phyloP scores from a whole-genome alignment of 73 alveolate species.

The Paraurostyla sp. region DNA sequence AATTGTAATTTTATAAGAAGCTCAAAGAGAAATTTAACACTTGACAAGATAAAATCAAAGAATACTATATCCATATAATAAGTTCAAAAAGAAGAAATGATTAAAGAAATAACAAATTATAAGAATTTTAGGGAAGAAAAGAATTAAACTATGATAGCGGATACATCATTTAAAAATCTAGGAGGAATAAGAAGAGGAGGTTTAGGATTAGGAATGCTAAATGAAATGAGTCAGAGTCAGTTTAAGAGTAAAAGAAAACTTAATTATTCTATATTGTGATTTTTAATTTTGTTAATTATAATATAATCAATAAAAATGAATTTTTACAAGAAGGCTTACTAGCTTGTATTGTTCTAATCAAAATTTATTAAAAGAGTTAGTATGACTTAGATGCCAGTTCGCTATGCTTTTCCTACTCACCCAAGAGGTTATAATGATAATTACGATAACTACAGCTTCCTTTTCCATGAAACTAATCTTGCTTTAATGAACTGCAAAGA shows the following conservation, averaged over 20 bases:
- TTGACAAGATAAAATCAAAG: not conserved
- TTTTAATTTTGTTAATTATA: too few relatives aligned
- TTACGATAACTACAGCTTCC: constrained; percentile 5
- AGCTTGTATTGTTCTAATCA: not conserved
- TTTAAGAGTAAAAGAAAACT: too few relatives aligned
- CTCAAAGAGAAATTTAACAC: not conserved
- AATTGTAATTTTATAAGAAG: constrained; percentile 15
- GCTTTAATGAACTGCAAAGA: constrained; percentile 17
- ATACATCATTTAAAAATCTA: constrained; percentile 12
- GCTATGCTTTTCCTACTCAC: constrained; percentile 64
- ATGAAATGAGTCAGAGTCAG: too few relatives aligned
- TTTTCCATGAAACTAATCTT: constrained; percentile 38
- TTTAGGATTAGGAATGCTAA: too few relatives aligned
- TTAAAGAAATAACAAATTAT: not conserved
- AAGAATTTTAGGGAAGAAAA: not conserved
- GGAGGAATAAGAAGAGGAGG: too few relatives aligned
- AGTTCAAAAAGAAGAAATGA: not conserved
- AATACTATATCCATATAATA: not conserved
- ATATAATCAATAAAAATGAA: not conserved
- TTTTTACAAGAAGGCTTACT: constrained; percentile 32
- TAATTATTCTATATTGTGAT: too few relatives aligned
- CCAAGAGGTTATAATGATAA: constrained; percentile 62
- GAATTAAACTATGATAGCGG: constrained; percentile 17
- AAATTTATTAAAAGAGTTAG: not conserved
- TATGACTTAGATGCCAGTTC: not conserved